phyloP scores from a whole-genome alignment of 768 basidiomycete genomes.

The Imleria badia region DNA sequence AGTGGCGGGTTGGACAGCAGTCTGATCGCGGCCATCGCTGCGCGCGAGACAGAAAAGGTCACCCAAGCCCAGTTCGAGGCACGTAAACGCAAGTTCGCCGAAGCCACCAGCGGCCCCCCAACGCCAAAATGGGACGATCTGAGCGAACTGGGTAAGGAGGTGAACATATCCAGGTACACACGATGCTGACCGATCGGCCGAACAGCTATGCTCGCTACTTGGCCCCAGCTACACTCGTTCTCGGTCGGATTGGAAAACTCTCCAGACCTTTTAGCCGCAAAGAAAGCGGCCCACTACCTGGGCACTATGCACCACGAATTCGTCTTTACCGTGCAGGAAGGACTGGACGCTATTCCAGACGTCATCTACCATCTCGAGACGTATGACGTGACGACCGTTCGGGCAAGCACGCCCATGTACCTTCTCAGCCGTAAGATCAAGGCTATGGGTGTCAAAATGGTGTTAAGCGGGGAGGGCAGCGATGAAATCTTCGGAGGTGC shows the following conservation, averaged over 20 bases:
- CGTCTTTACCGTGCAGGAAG: constrained; percentile 97
- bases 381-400: constrained; percentile 97
- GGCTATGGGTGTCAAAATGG: constrained; percentile 99
- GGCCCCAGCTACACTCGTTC: constrained; percentile 98
- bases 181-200: constrained; percentile 3
- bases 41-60: constrained; percentile 92
- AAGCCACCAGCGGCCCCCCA: constrained; percentile 53
- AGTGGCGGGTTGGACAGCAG: constrained; percentile 96
- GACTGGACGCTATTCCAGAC: constrained; percentile 94
- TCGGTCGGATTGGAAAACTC: constrained; percentile 94
- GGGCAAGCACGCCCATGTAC: constrained; percentile 99
- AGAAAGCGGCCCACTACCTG: constrained; percentile 89
- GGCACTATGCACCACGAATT: constrained; percentile 98
- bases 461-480: constrained; percentile 94
- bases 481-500: constrained; percentile 96
- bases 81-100: constrained; percentile 59
- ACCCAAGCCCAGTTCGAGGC: constrained; percentile 73
- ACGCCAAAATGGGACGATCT: constrained; percentile 48
- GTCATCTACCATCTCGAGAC: constrained; percentile 99
- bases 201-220: constrained; percentile 72
- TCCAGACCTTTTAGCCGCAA: constrained; percentile 91
- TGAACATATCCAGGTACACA: background rate
- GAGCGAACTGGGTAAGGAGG: constrained; percentile 54
- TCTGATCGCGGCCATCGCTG: constrained; percentile 92
- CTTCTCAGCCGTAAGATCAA: constrained; percentile 97